Percentiles rank a stretch among this genome's conserved stretches.
Conservation (phyloP, 257 asterid genomes). For the Leonotis leonurus region DNA sequence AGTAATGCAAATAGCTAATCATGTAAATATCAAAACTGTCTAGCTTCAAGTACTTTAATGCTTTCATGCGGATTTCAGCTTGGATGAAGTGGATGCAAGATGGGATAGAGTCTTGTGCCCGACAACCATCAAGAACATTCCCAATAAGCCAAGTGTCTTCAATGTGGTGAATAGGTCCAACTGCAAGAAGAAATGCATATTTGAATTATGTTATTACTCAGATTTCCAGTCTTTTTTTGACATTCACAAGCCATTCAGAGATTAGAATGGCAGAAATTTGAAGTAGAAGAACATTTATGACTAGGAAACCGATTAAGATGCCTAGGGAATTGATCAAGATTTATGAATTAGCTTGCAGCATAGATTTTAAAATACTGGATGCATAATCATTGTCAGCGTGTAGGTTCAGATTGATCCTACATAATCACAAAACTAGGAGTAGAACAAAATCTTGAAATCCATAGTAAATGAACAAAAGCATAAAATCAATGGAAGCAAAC, state of each 20-base stretch:
- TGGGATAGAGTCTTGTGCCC: constrained; percentile 91
- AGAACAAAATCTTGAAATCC: no score
- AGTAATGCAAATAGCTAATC: no score
- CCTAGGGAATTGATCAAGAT: no score
- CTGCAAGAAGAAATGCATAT: constrained; percentile 37
- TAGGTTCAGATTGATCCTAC: no score
- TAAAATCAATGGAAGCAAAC: background rate
- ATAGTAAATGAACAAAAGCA: no score
- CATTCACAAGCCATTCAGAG: background rate
- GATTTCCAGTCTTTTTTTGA: background rate
- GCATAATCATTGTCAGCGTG: no score
- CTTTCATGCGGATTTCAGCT: constrained; percentile 71
- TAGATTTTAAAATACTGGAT: no score
- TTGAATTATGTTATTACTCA: background rate
- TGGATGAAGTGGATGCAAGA: constrained; percentile 72
- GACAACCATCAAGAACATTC: constrained; percentile 71
- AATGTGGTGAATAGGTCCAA: constrained; percentile 85
- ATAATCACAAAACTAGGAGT: no score
- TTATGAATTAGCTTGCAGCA: no score
- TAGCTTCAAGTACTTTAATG: no score
- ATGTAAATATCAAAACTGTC: no score
- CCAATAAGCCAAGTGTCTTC: constrained; percentile 81
- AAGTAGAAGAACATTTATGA: background rate
- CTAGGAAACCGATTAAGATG: no score
- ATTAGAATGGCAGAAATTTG: background rate